Evolutionary conservation across 805 yeast genomes (phyloP).

Genomic region (Priceomyces carsonii): DNA sequence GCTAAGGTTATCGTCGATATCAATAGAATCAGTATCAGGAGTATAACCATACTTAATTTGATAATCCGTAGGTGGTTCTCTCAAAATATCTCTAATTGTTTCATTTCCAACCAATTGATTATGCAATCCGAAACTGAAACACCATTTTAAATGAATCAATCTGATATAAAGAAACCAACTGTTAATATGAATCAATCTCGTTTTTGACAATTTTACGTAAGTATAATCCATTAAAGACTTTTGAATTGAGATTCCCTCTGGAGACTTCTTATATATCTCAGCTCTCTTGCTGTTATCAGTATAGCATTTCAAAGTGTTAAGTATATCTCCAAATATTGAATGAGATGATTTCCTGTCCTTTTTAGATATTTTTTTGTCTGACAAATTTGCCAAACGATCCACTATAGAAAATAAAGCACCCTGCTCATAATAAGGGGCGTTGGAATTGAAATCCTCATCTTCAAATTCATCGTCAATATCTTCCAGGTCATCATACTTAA

Average conservation of each 20-base stretch:
- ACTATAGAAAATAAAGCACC: slow-evolving; percentile 45
- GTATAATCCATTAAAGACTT: slow-evolving; percentile 32
- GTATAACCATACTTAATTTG: slow-evolving; percentile 19
- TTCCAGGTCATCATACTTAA: slow-evolving; percentile 43
- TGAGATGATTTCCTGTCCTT: slow-evolving; percentile 61
- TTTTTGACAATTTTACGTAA: slow-evolving; percentile 45
- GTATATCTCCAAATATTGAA: slow-evolving; percentile 60
- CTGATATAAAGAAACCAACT: slow-evolving; percentile 53
- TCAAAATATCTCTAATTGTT: slow-evolving; percentile 34
- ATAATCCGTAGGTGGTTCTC: slow-evolving; percentile 30
- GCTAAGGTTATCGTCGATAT: slow-evolving; percentile 12
- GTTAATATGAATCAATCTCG: slow-evolving; percentile 47
- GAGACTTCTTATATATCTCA: slow-evolving; percentile 36
- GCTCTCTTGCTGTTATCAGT: slow-evolving; percentile 33
- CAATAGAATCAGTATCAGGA: slow-evolving; percentile 11
- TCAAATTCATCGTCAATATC: slow-evolving; percentile 37
- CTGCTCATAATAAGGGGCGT: slow-evolving; percentile 55
- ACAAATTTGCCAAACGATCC: slow-evolving; percentile 46
- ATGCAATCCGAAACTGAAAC: slow-evolving; percentile 53
- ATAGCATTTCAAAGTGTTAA: slow-evolving; percentile 46
- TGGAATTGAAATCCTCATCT: slow-evolving; percentile 44
- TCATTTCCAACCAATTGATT: slow-evolving; percentile 45
- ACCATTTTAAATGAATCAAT: slow-evolving; percentile 49
- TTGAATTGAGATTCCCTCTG: slow-evolving; percentile 34
- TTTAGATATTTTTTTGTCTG: slow-evolving; percentile 59